Evolutionary conservation across 345 rosid species (phyloP).

Genomic region (Abelmoschus esculentus): DNA sequence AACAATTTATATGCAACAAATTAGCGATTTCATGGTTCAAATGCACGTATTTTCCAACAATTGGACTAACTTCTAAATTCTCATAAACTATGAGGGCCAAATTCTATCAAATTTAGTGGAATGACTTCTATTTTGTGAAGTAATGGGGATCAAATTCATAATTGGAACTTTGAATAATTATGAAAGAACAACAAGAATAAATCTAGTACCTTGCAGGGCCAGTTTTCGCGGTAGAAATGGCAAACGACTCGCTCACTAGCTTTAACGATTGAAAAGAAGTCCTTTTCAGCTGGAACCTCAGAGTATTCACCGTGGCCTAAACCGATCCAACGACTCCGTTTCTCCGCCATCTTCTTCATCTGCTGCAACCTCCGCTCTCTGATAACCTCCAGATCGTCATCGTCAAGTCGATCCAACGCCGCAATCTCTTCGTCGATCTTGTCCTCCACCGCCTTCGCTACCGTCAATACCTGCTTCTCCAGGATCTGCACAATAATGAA

Average conservation of each 20-base stretch:
- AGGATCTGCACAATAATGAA: constrained; percentile 38
- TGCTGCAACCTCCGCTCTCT: constrained; percentile 78
- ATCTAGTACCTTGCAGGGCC: constrained; percentile 85
- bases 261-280: constrained; percentile 75
- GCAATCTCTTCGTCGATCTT: constrained; percentile 84
- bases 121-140: no score
- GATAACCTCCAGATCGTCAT: constrained; percentile 71
- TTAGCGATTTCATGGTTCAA: no score
- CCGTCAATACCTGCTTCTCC: constrained; percentile 80
- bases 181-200: background rate
- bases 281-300: constrained; percentile 77
- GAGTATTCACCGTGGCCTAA: constrained; percentile 91
- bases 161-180: no score
- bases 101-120: no score
- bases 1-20: no score
- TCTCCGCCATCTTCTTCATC: constrained; percentile 97
- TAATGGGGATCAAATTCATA: no score
- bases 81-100: no score
- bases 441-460: constrained; percentile 90
- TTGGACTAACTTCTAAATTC: no score
- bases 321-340: constrained; percentile 86
- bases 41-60: no score
- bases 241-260: constrained; percentile 95
- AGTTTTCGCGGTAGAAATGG: constrained; percentile 93
- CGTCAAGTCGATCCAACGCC: constrained; percentile 69